Conservation (phyloP, 805 yeast species). For the Kluyveromyces aestuarii region DNA sequence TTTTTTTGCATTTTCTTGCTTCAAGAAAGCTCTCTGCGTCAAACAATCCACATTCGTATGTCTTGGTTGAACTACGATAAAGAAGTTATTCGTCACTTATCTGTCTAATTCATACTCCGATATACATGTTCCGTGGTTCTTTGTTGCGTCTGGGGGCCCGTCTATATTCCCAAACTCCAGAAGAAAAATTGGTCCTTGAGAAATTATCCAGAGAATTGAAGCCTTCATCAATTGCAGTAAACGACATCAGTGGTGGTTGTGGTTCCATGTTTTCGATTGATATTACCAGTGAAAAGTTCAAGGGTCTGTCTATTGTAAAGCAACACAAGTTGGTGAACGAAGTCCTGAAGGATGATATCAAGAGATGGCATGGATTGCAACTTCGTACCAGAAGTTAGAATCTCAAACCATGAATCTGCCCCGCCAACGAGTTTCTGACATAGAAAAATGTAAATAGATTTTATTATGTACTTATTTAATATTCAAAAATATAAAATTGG, state of each 20-base stretch:
- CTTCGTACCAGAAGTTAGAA: conserved; percentile 55
- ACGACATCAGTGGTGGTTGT: conserved; percentile 90
- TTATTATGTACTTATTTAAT: no score
- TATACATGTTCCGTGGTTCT: conserved; percentile 1
- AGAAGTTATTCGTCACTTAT: no score
- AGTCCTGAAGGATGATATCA: conserved; percentile 71
- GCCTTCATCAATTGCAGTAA: conserved; percentile 58
- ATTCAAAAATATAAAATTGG: not conserved
- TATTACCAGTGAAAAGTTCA: conserved; percentile 63
- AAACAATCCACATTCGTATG: not conserved
- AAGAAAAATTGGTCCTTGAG: conserved; percentile 54
- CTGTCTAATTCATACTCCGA: not conserved
- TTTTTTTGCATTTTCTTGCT: no score
- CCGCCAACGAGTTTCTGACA: not conserved
- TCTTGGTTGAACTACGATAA: not conserved
- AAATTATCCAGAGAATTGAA: conserved; percentile 45
- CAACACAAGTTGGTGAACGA: conserved; percentile 89
- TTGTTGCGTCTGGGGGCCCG: conserved; percentile 5
- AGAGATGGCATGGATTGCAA: conserved; percentile 93
- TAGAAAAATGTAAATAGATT: no score
- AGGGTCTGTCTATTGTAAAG: conserved; percentile 75
- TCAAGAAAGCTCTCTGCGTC: not conserved
- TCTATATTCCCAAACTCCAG: conserved; percentile 15
- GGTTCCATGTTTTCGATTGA: conserved; percentile 95
- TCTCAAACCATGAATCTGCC: no score